These are phyloP conservation scores for Xylaria sp. DNA, from an alignment of 2,329 filamentous ascomycete species.

Conservation along the genomic window DNA sequence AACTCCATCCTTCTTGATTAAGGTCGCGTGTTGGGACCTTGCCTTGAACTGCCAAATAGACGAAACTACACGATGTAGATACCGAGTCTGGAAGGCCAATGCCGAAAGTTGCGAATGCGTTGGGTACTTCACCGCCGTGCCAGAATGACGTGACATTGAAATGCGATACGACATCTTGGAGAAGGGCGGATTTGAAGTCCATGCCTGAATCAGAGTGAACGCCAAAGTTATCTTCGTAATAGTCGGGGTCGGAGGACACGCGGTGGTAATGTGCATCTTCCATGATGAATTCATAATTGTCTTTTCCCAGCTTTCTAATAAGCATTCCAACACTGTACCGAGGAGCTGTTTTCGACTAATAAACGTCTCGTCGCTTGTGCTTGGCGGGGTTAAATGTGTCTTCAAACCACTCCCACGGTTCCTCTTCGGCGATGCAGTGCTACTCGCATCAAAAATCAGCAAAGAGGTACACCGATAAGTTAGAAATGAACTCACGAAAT, in stretches of 20 bases:
- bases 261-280: constrained; percentile 19
- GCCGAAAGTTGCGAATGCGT: constrained; percentile 4
- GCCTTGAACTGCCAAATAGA: constrained; percentile 5
- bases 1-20: background rate
- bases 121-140: constrained; percentile 18
- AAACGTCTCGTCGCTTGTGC: constrained; percentile 15
- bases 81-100: background rate
- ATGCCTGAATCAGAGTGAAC: constrained; percentile 11
- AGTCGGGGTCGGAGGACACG: constrained; percentile 5
- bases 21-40: background rate
- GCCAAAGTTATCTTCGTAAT: constrained; percentile 10
- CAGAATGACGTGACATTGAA: constrained; percentile 16
- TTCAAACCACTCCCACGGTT: constrained; percentile 23
- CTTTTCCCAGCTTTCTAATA: constrained; percentile 7
- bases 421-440: constrained; percentile 7
- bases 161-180: constrained; percentile 8
- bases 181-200: constrained; percentile 27
- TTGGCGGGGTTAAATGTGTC: constrained; percentile 9
- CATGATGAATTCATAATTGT: constrained; percentile 18
- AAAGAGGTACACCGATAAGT: background rate
- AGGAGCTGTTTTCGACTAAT: constrained; percentile 23
- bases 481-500: constrained; percentile 15
- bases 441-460: background rate
- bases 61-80: constrained; percentile 15
- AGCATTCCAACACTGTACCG: constrained; percentile 26